phyloP scores from a whole-genome alignment of 78 protist genomes.

The Polysphondylium violaceum region DNA sequence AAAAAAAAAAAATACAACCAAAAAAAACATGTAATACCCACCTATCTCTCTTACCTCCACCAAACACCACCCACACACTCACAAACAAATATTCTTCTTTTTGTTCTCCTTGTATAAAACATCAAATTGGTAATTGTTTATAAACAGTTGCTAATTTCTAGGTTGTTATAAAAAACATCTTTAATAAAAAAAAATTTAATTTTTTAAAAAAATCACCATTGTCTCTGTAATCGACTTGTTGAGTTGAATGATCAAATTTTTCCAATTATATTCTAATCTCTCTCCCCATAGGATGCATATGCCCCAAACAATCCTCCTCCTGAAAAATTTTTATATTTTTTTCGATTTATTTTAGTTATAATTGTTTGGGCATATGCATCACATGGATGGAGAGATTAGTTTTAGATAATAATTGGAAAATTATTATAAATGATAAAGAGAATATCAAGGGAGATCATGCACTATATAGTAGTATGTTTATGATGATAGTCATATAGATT shows the following conservation, averaged over 20 bases:
- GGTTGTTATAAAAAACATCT: no score
- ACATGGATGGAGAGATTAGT: background rate
- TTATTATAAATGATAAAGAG: background rate
- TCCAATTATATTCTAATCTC: no score
- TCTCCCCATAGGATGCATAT: no score
- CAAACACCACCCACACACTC: background rate
- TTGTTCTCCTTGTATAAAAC: no score
- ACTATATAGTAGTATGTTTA: background rate
- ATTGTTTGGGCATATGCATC: background rate
- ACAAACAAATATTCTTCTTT: no score
- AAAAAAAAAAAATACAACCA: background rate
- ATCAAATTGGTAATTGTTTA: no score
- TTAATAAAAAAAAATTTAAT: no score
- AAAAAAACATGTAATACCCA: background rate
- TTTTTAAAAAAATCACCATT: background rate
- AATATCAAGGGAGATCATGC: constrained; percentile 1
- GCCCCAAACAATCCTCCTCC: no score
- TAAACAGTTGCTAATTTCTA: no score
- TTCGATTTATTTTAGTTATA: background rate
- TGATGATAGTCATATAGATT: background rate
- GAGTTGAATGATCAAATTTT: no score
- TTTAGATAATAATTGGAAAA: background rate
- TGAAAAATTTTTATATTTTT: background rate
- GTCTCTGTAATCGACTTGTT: no score
- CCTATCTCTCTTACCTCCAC: no score